A percentile compares a stretch with the other conserved stretches of the same genome.
Conservation (phyloP, 2,329 filamentous ascomycete species). For the Fusarium sp. region DNA sequence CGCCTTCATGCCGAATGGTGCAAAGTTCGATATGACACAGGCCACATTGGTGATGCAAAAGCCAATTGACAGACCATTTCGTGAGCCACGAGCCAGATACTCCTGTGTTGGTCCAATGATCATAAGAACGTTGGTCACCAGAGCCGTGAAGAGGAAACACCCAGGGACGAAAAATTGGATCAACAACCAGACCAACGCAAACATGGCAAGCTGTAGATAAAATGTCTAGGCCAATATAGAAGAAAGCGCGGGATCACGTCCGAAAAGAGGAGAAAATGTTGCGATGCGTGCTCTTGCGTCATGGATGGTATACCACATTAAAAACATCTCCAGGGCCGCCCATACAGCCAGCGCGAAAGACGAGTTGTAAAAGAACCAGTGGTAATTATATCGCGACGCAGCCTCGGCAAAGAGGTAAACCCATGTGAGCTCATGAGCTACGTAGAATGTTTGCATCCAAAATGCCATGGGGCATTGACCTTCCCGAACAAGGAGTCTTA, state of each 20-base stretch:
- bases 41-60: slow-evolving; percentile 17
- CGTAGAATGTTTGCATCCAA: slow-evolving; percentile 17
- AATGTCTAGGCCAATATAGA: background rate
- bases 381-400: background rate
- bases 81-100: slow-evolving; percentile 4
- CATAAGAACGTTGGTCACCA: slow-evolving; percentile 14
- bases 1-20: slow-evolving; percentile 10
- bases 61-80: slow-evolving; percentile 2
- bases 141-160: background rate
- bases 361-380: slow-evolving; percentile 1
- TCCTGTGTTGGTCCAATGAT: slow-evolving; percentile 8
- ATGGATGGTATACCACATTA: background rate
- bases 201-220: background rate
- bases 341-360: background rate
- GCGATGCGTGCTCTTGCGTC: background rate
- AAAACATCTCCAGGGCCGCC: background rate
- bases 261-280: background rate
- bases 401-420: background rate
- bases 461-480: slow-evolving; percentile 15
- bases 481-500: slow-evolving; percentile 5
- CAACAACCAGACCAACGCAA: background rate
- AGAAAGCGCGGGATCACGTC: background rate
- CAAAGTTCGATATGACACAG: slow-evolving; percentile 9
- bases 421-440: slow-evolving; percentile 1
- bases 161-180: accelerated